phyloP scores from a whole-genome alignment of 208 protist genomes.

The Balamuthia mandrillaris region DNA sequence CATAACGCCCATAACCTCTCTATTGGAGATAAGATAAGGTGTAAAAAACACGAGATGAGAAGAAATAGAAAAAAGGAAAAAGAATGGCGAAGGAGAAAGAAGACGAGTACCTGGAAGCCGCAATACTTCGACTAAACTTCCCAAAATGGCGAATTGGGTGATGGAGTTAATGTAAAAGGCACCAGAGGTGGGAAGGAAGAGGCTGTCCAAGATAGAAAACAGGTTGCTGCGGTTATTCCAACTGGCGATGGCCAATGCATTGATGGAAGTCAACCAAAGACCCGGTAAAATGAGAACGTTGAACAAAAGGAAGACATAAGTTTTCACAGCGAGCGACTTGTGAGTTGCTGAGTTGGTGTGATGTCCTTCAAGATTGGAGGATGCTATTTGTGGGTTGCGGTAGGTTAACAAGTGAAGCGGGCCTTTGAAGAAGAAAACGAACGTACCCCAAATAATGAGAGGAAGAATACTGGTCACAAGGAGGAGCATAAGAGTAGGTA shows the following conservation, averaged over 20 bases:
- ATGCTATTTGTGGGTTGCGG: background rate
- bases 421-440: background rate
- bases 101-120: too few relatives aligned
- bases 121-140: slow-evolving; percentile 24
- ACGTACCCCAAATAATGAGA: slow-evolving; percentile 32
- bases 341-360: slow-evolving; percentile 18
- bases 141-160: slow-evolving; percentile 25
- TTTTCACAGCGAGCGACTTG: slow-evolving; percentile 38
- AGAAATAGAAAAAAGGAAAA: too few relatives aligned
- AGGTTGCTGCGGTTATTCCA: background rate
- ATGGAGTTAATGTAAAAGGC: slow-evolving; percentile 41
- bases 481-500: slow-evolving; percentile 27
- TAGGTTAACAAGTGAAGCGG: background rate
- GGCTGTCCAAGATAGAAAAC: background rate
- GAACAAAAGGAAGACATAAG: slow-evolving; percentile 29
- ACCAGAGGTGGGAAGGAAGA: slow-evolving; percentile 24
- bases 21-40: too few relatives aligned
- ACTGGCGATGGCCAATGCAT: slow-evolving; percentile 9
- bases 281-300: slow-evolving; percentile 7
- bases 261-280: slow-evolving; percentile 22
- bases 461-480: slow-evolving; percentile 24
- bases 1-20: slow-evolving; percentile 17
- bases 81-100: too few relatives aligned
- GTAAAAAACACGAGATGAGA: too few relatives aligned
- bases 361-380: slow-evolving; percentile 27